Evolutionary conservation across 257 asterid genomes (phyloP).

Genomic region (Solanum okadae): DNA sequence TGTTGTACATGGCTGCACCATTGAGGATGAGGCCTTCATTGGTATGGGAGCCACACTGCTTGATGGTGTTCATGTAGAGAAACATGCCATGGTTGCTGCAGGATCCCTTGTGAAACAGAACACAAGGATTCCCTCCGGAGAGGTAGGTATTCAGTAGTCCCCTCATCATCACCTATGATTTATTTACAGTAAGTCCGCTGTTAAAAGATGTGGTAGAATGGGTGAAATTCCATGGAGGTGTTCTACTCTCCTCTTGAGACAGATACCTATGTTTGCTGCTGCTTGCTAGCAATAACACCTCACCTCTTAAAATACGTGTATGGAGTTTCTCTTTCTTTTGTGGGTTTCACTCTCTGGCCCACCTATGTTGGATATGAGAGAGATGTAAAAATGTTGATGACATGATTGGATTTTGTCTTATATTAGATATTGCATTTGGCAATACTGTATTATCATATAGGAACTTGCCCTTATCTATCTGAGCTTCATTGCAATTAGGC

Average conservation of each 20-base stretch:
- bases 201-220: background rate
- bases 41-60: conserved; percentile 90
- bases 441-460: background rate
- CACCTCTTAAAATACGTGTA: background rate
- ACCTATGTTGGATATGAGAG: background rate
- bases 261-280: background rate
- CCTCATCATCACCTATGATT: background rate
- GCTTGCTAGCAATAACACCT: background rate
- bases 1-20: conserved; percentile 70
- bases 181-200: background rate
- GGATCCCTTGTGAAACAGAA: conserved; percentile 85
- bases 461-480: background rate
- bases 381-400: background rate
- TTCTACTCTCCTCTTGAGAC: background rate
- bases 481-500: background rate
- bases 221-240: background rate
- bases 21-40: conserved; percentile 83
- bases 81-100: conserved; percentile 89
- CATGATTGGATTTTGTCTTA: background rate
- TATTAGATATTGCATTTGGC: background rate
- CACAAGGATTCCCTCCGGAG: conserved; percentile 39
- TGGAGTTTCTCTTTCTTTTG: background rate
- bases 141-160: conserved; percentile 8
- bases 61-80: conserved; percentile 83
- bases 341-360: background rate